Evolutionary conservation across 2,329 filamentous ascomycete genomes (phyloP).

Genomic region (Akanthomyces lecanii): DNA sequence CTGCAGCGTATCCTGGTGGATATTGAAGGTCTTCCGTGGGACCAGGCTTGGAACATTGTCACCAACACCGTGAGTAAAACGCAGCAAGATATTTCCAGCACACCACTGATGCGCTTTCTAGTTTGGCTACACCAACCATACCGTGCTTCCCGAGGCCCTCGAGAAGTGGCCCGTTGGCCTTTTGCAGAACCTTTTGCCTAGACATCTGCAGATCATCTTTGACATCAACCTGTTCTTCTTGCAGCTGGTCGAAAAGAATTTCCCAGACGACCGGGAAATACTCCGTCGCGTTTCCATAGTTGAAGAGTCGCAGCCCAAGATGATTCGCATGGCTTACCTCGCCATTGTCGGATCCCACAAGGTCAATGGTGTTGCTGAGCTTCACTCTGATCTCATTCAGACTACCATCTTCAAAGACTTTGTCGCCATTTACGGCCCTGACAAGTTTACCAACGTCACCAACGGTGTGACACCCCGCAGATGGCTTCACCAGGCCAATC

Average conservation of each 20-base stretch:
- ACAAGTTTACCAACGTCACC: slow-evolving; percentile 98
- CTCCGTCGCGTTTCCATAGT: slow-evolving; percentile 90
- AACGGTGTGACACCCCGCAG: slow-evolving; percentile 95
- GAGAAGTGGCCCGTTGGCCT: slow-evolving; percentile 98
- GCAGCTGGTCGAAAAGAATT: slow-evolving; percentile 82
- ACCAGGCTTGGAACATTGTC: slow-evolving; percentile 83
- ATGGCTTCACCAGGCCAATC: slow-evolving; percentile 98
- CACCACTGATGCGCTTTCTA: slow-evolving; percentile 23
- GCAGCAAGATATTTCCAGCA: background rate
- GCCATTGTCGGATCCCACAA: slow-evolving; percentile 98
- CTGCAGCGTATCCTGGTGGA: slow-evolving; percentile 90
- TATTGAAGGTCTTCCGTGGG: slow-evolving; percentile 86
- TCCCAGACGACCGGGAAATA: slow-evolving; percentile 85
- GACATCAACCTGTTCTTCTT: slow-evolving; percentile 96
- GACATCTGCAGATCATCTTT: slow-evolving; percentile 95
- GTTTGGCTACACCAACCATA: slow-evolving; percentile 99
- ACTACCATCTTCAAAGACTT: slow-evolving; percentile 99
- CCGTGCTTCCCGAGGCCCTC: slow-evolving; percentile 89
- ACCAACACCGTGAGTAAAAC: slow-evolving; percentile 54
- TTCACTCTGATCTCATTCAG: slow-evolving; percentile 97
- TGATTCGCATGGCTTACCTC: slow-evolving; percentile 95
- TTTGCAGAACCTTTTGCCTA: slow-evolving; percentile 85
- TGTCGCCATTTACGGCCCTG: slow-evolving; percentile 86
- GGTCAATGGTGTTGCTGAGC: slow-evolving; percentile 95
- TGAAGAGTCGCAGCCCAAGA: slow-evolving; percentile 93